Evolutionary conservation across 495 filamentous ascomycete species (phyloP), one percentile per base, ranked within the genome.

Genomic region (Penicillium diatomitis): DNA sequence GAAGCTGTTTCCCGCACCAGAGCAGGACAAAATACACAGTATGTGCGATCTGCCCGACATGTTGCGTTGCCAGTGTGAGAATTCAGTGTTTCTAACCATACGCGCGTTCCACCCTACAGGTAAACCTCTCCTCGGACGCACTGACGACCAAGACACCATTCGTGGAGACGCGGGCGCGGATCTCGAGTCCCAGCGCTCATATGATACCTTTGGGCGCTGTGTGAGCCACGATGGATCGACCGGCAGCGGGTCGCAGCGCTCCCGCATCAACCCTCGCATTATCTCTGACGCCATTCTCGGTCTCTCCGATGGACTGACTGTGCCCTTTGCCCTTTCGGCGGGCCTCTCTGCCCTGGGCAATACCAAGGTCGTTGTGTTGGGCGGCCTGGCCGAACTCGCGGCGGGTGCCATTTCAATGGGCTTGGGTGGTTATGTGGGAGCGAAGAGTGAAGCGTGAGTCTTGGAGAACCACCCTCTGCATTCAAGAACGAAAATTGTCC

Each of bases 401-500:
- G 77, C 76, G 0, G 77, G 77, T 36, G 76, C 76, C 6, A 73
- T 80, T 40, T 76, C 74, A 29, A 80, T 80, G 76, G 76, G 76
- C 2, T 50, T 79, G 12, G 77, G 77, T 30, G 77, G 77, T 30
- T 69, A 79, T 44, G 76, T 91, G 3, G 83, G 83, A 2, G 83
- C 85, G 0, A 80, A 80, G 58, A 82, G 82, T 51, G 86, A 89
- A 71, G 70, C 67, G 73, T 84, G 68, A 62, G 76, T 70, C 2
- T n/a, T 41, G 42, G 50, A 56, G 32, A 58, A 44, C 32, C 51
- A 56, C 44, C 60, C 49, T 3, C 32, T 49, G 8, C 8, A 6
- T 4, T 34, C 20, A 0, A 2, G 20, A 20, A 20, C 20, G 20
- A 20, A 20, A 20, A 20, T 20, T 20, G 20, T 20, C 20, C 0